phyloP scores from a whole-genome alignment of 306 rosid species.

The Fragaria iinumae region DNA sequence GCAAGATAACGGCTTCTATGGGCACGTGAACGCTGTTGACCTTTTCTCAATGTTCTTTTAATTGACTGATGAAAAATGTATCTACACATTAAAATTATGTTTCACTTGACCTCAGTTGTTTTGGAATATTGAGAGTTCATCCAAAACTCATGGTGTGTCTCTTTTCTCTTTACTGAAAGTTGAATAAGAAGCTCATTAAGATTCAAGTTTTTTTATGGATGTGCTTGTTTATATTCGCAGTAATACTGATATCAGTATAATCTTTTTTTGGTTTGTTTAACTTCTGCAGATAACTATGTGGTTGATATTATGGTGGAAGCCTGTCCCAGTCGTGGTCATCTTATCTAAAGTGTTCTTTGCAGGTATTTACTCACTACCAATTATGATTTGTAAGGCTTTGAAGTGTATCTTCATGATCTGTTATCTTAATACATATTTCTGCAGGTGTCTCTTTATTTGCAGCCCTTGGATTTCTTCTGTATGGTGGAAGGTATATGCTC shows the following conservation, averaged over 20 bases:
- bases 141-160: not conserved
- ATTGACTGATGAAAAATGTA: not conserved
- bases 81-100: not conserved
- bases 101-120: not conserved
- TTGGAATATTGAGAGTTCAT: conserved; percentile 2
- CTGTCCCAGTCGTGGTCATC: conserved; percentile 46
- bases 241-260: conserved; percentile 5
- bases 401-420: conserved; percentile 14
- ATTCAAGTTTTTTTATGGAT: not conserved
- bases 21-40: not conserved
- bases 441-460: conserved; percentile 91
- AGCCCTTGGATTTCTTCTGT: conserved; percentile 96
- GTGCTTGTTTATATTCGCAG: not conserved
- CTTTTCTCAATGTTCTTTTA: not conserved
- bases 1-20: not conserved
- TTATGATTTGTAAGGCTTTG: not conserved
- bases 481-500: conserved; percentile 85
- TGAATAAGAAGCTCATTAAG: not conserved
- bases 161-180: not conserved
- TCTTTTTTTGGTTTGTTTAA: not conserved
- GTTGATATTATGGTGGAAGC: conserved; percentile 93
- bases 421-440: conserved; percentile 32
- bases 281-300: conserved; percentile 73
- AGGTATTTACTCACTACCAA: conserved; percentile 38
- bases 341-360: conserved; percentile 94